Conservation (phyloP, 1,284 basidiomycete species). For the Ceratobasidium sp. region DNA sequence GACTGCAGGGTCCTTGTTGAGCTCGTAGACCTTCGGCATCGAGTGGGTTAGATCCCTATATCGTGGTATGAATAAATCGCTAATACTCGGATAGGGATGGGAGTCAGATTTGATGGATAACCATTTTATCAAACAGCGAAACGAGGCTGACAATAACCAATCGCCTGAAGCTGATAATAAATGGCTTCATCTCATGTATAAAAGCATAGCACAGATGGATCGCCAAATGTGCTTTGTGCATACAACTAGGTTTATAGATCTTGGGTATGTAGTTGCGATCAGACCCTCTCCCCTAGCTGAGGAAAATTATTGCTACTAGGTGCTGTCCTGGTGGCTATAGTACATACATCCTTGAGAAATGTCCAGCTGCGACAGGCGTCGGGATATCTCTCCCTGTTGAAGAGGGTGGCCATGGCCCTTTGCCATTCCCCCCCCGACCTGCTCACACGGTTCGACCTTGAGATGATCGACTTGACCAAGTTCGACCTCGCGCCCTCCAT, state of each 20-base stretch:
- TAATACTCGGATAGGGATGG: constrained; percentile 20
- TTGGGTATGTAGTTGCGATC: constrained; percentile 13
- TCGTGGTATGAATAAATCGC: background rate
- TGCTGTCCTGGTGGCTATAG: constrained; percentile 37
- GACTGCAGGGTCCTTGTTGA: constrained; percentile 8
- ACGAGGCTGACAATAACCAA: background rate
- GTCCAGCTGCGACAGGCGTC: constrained; percentile 2
- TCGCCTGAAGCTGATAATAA: constrained; percentile 18
- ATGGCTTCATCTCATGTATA: constrained; percentile 28
- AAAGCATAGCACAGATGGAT: constrained; percentile 21
- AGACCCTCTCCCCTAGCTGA: background rate
- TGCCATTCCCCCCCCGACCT: constrained; percentile 5
- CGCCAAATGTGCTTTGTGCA: background rate
- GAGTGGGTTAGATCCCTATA: background rate
- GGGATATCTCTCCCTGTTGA: constrained; percentile 31
- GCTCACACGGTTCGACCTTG: background rate
- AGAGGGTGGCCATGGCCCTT: constrained; percentile 33
- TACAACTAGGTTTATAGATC: constrained; percentile 28
- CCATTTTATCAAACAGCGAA: constrained; percentile 14
- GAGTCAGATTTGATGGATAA: constrained; percentile 11
- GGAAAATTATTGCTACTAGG: background rate
- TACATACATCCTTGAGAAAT: constrained; percentile 30
- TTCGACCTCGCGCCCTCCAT: constrained; percentile 25
- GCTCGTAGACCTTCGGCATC: background rate
- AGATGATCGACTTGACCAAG: constrained; percentile 5